Conservation (phyloP, 495 filamentous ascomycete genomes). For the Aspergillus coremiiformis region DNA sequence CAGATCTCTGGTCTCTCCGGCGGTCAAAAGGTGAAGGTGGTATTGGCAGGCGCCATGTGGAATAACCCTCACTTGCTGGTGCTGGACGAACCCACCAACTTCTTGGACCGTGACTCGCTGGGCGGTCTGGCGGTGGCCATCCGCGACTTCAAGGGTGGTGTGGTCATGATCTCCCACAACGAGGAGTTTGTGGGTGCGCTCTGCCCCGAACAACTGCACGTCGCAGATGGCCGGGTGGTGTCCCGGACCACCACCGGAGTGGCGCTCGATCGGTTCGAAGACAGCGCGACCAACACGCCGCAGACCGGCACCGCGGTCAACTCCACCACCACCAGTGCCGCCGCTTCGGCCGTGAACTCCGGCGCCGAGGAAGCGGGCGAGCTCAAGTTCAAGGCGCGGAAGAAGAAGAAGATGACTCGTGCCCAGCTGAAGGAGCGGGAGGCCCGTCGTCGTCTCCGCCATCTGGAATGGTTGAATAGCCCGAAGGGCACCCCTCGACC, state of each 20-base stretch:
- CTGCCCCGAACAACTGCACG: constrained; percentile 90
- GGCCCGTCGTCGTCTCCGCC: constrained; percentile 75
- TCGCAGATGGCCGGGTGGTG: constrained; percentile 77
- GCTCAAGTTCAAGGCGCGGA: constrained; percentile 88
- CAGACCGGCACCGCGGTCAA: constrained; percentile 46
- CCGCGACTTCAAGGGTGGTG: constrained; percentile 93
- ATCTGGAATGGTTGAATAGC: constrained; percentile 74
- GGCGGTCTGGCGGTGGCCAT: constrained; percentile 94
- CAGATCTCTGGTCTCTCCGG: constrained; percentile 94
- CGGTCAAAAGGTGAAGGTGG: constrained; percentile 99
- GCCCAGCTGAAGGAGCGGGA: constrained; percentile 92
- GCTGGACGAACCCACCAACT: constrained; percentile 98
- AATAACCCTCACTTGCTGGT: constrained; percentile 97
- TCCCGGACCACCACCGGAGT: constrained; percentile 71
- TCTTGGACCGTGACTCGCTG: constrained; percentile 94
- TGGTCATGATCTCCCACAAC: constrained; percentile 99
- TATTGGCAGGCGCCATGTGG: constrained; percentile 97
- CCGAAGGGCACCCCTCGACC: constrained; percentile 74
- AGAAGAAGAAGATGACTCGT: constrained; percentile 99
- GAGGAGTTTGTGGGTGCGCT: constrained; percentile 96
- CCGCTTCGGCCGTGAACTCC: constrained; percentile 69
- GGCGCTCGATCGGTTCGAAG: constrained; percentile 77
- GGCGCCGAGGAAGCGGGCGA: constrained; percentile 73
- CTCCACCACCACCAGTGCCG: constrained; percentile 51
- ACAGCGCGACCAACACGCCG: constrained; percentile 58